Evolutionary conservation across 2,329 filamentous ascomycete species (phyloP).

Genomic region (Epichloe baconii): DNA sequence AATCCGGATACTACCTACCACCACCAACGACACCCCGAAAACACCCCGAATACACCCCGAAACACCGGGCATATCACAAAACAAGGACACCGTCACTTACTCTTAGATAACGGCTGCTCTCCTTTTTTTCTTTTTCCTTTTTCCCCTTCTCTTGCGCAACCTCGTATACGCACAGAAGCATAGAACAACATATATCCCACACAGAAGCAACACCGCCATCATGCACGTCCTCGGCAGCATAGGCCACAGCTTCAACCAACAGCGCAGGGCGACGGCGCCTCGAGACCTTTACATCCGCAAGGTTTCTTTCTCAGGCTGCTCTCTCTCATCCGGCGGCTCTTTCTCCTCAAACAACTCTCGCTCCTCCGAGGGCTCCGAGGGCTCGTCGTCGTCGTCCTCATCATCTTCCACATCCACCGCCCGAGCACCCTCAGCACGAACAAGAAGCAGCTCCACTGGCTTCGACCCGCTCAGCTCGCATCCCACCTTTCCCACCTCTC

Average conservation of each 20-base stretch:
- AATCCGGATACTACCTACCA: background rate
- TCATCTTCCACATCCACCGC: constrained; percentile 18
- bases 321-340: constrained; percentile 23
- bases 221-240: constrained; percentile 22
- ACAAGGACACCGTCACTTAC: background rate
- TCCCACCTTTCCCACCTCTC: constrained; percentile 21
- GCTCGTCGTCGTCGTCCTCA: constrained; percentile 13
- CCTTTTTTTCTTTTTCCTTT: too few species aligned
- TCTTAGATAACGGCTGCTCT: too few species aligned
- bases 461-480: constrained; percentile 23
- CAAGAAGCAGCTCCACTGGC: constrained; percentile 12
- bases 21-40: too few species aligned
- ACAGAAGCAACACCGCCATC: constrained; percentile 8
- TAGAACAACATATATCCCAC: background rate
- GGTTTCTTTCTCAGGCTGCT: constrained; percentile 27
- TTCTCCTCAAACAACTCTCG: constrained; percentile 28
- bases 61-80: too few species aligned
- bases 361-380: constrained; percentile 15
- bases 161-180: too few species aligned
- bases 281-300: constrained; percentile 28
- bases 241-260: constrained; percentile 21
- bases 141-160: too few species aligned
- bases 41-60: too few species aligned
- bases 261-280: constrained; percentile 22
- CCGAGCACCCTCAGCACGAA: constrained; percentile 12